Evolutionary conservation across 768 basidiomycete genomes (phyloP), one percentile per base, ranked within the genome.

Genomic region (Rhizopogon roseolus): DNA sequence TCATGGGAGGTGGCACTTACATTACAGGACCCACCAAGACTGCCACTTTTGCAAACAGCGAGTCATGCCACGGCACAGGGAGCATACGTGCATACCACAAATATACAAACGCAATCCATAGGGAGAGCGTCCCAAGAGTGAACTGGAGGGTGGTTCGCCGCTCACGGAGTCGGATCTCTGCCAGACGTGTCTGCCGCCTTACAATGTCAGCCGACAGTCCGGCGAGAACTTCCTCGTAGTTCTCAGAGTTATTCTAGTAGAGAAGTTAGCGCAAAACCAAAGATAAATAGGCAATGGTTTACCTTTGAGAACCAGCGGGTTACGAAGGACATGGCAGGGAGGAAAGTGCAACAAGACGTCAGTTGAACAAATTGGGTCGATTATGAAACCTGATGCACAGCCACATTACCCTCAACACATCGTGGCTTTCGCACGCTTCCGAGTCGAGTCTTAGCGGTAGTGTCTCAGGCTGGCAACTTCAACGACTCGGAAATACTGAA

Each of bases 121-220:
- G 68, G 5, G 83, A 81, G 61, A 93, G 68, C 1, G 90, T 84
- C 66, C 91, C 93, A 2, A 92, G 65, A 0, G 93, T 92, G 46
- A 85, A 84, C 42, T 87, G 75, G 49, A 92, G 74, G 17, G 87
- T 88, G 1, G 90, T 77, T 8, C 92, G 78, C 29, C 90, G 81
- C 69, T 96, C 91, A 40, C 93, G 82, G 52, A 90, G 71, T n/a
- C 90, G 84, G 58, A 96, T 88, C 64, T 92, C 92, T 1, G 86
- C 82, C 14, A 94, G 80, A 54, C 81, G 78, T 40, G 81, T 76
- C 69, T 90, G 86, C 13, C 88, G 82, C 56, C 86, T 83, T 63
- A 84, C 80, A 53, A 94, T 86, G 63, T 88, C 81, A 22, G 72
- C 67, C 8, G 85, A 84, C 50, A 94, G 77, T 42, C 73, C 68